Percentiles rank a stretch among this genome's conserved stretches.
Conservation (phyloP, 768 basidiomycete genomes). For the Termitomyces sp. region DNA sequence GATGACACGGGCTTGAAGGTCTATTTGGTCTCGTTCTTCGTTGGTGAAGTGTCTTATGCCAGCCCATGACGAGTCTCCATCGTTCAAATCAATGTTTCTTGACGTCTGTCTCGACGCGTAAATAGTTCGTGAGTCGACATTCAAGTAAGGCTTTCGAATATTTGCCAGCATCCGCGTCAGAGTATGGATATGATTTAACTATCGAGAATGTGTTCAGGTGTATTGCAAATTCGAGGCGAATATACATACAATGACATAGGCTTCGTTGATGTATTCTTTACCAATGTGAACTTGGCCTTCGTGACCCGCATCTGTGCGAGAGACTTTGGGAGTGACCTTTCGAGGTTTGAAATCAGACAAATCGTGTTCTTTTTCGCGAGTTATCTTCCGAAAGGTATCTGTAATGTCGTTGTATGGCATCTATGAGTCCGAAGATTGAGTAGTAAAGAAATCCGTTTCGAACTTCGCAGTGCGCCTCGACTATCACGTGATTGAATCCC, state of each 20-base stretch:
- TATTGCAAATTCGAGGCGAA: neutral
- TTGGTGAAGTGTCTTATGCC: slow-evolving; percentile 74
- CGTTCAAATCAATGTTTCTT: slow-evolving; percentile 54
- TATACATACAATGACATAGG: slow-evolving; percentile 60
- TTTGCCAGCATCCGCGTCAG: slow-evolving; percentile 68
- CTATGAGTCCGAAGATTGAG: neutral
- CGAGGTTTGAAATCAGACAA: slow-evolving; percentile 48
- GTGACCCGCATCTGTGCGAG: slow-evolving; percentile 29
- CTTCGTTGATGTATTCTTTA: slow-evolving; percentile 73
- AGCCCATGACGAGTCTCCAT: slow-evolving; percentile 50
- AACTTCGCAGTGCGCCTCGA: neutral
- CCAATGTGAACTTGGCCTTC: slow-evolving; percentile 41
- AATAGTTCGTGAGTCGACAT: slow-evolving; percentile 59
- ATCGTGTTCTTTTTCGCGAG: slow-evolving; percentile 43
- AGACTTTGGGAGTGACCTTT: slow-evolving; percentile 34
- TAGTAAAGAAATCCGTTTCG: neutral
- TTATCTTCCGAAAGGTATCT: slow-evolving; percentile 51
- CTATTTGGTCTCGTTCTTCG: slow-evolving; percentile 93
- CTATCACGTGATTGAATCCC: slow-evolving; percentile 2
- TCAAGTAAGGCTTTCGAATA: slow-evolving; percentile 86
- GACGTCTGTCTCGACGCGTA: slow-evolving; percentile 49
- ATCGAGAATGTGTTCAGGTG: neutral
- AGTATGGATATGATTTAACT: slow-evolving; percentile 75
- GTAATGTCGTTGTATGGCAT: slow-evolving; percentile 67
- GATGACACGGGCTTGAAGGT: slow-evolving; percentile 86